phyloP scores from a whole-genome alignment of 139 green algal species.

The Auxenochlorella pyrenoidosa region DNA sequence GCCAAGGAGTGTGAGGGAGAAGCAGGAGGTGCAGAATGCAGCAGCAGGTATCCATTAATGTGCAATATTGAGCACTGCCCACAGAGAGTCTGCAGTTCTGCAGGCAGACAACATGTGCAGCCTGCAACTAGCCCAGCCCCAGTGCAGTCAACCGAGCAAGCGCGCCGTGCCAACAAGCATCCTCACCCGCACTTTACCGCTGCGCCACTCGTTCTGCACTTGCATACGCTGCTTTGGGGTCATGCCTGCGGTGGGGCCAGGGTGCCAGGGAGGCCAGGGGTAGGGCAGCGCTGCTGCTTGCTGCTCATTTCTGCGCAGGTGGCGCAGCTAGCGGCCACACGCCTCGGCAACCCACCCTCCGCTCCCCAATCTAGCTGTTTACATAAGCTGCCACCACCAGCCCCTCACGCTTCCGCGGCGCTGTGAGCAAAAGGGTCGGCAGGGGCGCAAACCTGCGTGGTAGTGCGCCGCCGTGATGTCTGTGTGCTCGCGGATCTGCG shows the following conservation, averaged over 20 bases:
- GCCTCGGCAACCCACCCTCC: no score
- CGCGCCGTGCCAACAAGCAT: not conserved
- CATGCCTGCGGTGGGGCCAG: constrained; percentile 89
- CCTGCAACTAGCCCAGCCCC: not conserved
- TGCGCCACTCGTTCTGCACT: constrained; percentile 85
- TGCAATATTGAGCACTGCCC: not conserved
- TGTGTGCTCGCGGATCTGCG: constrained; percentile 39
- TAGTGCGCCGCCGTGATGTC: constrained; percentile 68
- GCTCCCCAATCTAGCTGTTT: no score
- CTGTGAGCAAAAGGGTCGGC: not conserved
- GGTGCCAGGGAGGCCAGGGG: not conserved
- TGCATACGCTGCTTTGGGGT: constrained; percentile 73
- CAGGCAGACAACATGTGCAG: not conserved
- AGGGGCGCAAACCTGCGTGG: constrained; percentile 61
- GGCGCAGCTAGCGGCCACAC: no score
- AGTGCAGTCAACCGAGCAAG: not conserved
- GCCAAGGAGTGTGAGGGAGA: no score
- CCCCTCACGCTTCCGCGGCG: no score
- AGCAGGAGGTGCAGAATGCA: not conserved
- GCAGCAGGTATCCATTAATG: not conserved
- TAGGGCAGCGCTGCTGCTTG: not conserved
- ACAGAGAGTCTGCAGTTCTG: not conserved
- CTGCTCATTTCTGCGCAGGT: no score
- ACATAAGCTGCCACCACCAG: no score
- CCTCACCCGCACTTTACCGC: constrained; percentile 29